These are phyloP conservation scores for Boletus coccyginus DNA, from an alignment of 768 basidiomycete species.

Conservation along the genomic window DNA sequence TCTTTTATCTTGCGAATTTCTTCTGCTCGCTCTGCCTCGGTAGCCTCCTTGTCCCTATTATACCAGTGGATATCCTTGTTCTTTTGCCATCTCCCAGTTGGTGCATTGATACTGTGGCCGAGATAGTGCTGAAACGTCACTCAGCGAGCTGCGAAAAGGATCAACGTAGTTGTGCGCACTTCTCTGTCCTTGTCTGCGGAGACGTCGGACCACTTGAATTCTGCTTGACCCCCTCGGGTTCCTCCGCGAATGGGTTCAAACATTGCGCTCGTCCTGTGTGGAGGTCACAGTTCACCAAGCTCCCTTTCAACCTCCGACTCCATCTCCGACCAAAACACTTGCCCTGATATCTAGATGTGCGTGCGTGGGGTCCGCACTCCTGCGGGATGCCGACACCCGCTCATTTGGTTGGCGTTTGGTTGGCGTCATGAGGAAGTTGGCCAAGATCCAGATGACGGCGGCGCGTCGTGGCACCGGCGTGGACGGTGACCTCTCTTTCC, in stretches of 20 bases:
- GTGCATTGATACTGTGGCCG: constrained; percentile 92
- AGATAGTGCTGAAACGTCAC: constrained; percentile 72
- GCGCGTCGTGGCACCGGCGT: constrained; percentile 8
- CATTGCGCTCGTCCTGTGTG: constrained; percentile 33
- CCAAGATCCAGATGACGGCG: neutral
- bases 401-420: neutral
- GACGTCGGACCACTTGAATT: constrained; percentile 90
- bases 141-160: neutral
- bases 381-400: constrained; percentile 20
- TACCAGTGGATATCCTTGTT: constrained; percentile 99
- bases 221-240: constrained; percentile 88
- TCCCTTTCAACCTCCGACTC: constrained; percentile 9
- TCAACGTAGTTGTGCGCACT: constrained; percentile 38
- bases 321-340: constrained; percentile 21
- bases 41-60: constrained; percentile 52
- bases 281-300: neutral
- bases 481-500: constrained; percentile 1
- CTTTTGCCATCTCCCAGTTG: constrained; percentile 96
- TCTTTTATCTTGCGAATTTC: constrained; percentile 85
- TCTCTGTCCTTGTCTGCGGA: constrained; percentile 93
- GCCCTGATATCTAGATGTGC: constrained; percentile 13
- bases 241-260: constrained; percentile 85
- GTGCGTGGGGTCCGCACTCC: constrained; percentile 16
- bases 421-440: neutral
- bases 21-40: constrained; percentile 51